Evolutionary conservation across 495 filamentous ascomycete species (phyloP).

Genomic region (Terfezia boudieri): DNA sequence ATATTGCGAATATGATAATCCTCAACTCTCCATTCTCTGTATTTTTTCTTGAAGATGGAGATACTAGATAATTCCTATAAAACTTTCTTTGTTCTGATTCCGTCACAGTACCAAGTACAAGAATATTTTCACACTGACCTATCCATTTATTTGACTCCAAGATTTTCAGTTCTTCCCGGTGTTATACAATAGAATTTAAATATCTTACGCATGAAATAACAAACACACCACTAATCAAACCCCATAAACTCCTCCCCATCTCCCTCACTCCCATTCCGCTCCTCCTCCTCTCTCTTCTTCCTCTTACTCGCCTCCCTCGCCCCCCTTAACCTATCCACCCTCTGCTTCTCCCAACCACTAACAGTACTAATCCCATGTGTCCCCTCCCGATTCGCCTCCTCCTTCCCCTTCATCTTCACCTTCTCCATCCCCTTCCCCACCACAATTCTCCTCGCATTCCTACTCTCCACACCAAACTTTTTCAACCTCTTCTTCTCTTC

Average conservation of each 20-base stretch:
- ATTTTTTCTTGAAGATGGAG: too few species aligned
- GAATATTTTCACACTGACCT: too few species aligned
- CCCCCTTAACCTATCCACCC: conserved; percentile 53
- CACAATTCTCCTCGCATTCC: conserved; percentile 62
- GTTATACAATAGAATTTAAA: too few species aligned
- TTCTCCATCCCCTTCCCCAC: conserved; percentile 66
- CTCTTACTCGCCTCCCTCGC: conserved; percentile 50
- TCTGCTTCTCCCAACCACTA: conserved; percentile 63
- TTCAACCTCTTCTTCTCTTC: conserved; percentile 48
- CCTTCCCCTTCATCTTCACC: conserved; percentile 46
- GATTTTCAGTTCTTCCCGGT: too few species aligned
- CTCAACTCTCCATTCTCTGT: too few species aligned
- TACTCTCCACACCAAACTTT: conserved; percentile 71
- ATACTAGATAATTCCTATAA: too few species aligned
- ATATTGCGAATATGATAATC: too few species aligned
- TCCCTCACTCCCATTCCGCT: conserved; percentile 24
- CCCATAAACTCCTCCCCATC: conserved; percentile 26
- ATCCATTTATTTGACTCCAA: too few species aligned
- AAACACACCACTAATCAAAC: too few species aligned
- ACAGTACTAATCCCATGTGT: conserved; percentile 59
- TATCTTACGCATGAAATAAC: too few species aligned
- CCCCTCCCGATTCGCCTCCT: conserved; percentile 31
- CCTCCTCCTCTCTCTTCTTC: conserved; percentile 26
- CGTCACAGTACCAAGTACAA: too few species aligned
- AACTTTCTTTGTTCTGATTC: too few species aligned